Conservation (phyloP, 257 asterid species). For the Jaltomata sinuosa region DNA sequence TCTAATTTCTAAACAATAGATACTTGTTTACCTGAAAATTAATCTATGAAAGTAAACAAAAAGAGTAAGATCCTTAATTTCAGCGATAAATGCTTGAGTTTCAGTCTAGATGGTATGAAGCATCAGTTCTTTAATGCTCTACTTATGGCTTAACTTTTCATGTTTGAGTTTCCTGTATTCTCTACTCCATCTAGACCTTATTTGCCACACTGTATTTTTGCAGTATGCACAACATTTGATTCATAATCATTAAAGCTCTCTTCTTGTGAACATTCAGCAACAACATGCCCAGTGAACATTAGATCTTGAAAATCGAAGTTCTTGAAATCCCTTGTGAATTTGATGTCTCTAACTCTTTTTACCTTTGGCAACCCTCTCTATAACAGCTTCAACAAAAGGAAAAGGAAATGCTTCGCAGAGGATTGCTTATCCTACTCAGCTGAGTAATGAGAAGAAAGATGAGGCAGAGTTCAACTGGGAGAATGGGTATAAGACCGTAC, state of each 20-base stretch:
- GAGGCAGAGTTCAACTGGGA: slow-evolving; percentile 23
- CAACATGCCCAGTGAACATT: background rate
- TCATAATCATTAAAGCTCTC: background rate
- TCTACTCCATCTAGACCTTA: background rate
- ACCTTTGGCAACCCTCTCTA: slow-evolving; percentile 2
- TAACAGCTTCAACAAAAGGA: slow-evolving; percentile 20
- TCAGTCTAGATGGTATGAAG: background rate
- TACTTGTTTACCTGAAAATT: background rate
- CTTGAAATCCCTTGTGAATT: slow-evolving; percentile 1
- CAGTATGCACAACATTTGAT: background rate
- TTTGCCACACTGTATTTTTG: background rate
- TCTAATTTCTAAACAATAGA: background rate
- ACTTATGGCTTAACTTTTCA: background rate
- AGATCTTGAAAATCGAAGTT: background rate
- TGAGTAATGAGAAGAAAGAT: slow-evolving; percentile 24
- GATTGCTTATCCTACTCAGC: slow-evolving; percentile 23
- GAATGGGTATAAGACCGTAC: slow-evolving; percentile 15
- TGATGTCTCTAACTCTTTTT: slow-evolving; percentile 9
- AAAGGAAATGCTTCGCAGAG: slow-evolving; percentile 24
- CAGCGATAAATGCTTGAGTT: background rate
- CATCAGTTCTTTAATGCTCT: background rate
- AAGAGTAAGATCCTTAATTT: background rate
- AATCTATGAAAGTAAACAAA: background rate
- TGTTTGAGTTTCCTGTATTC: background rate
- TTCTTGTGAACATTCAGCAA: background rate